Evolutionary conservation across 2,329 filamentous ascomycete genomes (phyloP).

Genomic region (Penicillium decumbens): DNA sequence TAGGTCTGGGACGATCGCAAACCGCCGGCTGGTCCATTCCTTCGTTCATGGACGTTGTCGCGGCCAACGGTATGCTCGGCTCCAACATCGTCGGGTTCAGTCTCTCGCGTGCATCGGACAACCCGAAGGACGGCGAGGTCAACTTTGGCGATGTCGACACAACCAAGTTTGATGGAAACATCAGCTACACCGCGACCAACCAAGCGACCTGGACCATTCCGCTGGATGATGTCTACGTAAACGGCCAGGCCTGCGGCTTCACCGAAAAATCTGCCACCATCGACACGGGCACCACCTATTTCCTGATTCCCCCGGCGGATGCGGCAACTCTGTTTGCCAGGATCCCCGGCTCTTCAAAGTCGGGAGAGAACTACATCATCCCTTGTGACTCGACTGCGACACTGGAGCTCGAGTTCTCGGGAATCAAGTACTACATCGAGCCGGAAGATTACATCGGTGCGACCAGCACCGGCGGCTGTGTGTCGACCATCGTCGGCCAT

Average conservation of each 20-base stretch:
- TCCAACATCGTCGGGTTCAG: conserved; percentile 67
- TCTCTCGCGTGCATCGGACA: conserved; percentile 63
- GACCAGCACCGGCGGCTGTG: conserved; percentile 37
- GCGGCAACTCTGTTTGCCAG: conserved; percentile 63
- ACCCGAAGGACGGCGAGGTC: conserved; percentile 66
- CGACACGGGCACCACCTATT: conserved; percentile 77
- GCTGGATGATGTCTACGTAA: conserved; percentile 61
- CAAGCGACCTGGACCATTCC: conserved; percentile 68
- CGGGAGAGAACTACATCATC: conserved; percentile 62
- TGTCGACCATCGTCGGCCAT: conserved; percentile 70
- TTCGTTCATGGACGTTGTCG: conserved; percentile 63
- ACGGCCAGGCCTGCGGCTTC: conserved; percentile 56
- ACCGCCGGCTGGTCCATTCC: conserved; percentile 50
- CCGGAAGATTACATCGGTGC: conserved; percentile 64
- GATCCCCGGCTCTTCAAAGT: conserved; percentile 58
- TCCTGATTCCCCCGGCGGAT: conserved; percentile 65
- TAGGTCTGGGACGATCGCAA: conserved; percentile 66
- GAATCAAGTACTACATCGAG: conserved; percentile 61
- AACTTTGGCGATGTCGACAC: conserved; percentile 69
- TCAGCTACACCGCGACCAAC: conserved; percentile 60
- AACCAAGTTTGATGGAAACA: conserved; percentile 61
- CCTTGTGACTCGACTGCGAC: conserved; percentile 64
- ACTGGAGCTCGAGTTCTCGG: conserved; percentile 64
- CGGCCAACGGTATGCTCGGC: conserved; percentile 53
- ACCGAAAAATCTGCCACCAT: conserved; percentile 61